phyloP scores from a whole-genome alignment of 2,329 filamentous ascomycete species.

The Septoria linicola region DNA sequence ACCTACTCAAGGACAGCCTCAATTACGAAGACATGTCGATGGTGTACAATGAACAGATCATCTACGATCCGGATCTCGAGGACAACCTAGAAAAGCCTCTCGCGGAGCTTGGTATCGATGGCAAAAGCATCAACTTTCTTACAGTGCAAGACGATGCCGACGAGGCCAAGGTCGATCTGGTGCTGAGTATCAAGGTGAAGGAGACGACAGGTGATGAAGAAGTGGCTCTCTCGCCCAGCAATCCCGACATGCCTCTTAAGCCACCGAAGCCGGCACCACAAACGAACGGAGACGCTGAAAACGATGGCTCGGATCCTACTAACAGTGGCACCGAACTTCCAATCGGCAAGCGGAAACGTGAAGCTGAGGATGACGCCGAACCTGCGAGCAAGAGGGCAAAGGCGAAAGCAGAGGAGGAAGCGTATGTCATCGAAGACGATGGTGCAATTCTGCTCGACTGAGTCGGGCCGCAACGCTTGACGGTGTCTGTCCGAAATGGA shows the following conservation, averaged over 20 bases:
- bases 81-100: constrained; percentile 82
- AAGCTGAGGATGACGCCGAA: constrained; percentile 29
- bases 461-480: constrained; percentile 4
- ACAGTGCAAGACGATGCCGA: constrained; percentile 83
- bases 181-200: constrained; percentile 50
- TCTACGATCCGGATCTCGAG: constrained; percentile 87
- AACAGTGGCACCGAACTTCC: constrained; percentile 8
- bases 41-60: constrained; percentile 64
- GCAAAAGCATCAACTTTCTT: constrained; percentile 65
- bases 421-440: constrained; percentile 30
- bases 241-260: constrained; percentile 25
- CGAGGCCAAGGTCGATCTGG: constrained; percentile 75
- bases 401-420: constrained; percentile 26
- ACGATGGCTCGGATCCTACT: constrained; percentile 2
- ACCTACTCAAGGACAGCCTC: constrained; percentile 68
- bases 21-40: constrained; percentile 78
- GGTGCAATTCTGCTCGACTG: constrained; percentile 36
- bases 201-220: constrained; percentile 16
- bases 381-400: constrained; percentile 28
- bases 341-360: constrained; percentile 33
- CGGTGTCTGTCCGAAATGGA: background rate
- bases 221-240: constrained; percentile 22
- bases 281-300: constrained; percentile 22
- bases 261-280: constrained; percentile 20
- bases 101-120: constrained; percentile 69